Percentiles rank a stretch among this genome's conserved stretches.
phyloP scores from a whole-genome alignment of 202 grass and related monocot genomes.

The Sporobolus alterniflorus region DNA sequence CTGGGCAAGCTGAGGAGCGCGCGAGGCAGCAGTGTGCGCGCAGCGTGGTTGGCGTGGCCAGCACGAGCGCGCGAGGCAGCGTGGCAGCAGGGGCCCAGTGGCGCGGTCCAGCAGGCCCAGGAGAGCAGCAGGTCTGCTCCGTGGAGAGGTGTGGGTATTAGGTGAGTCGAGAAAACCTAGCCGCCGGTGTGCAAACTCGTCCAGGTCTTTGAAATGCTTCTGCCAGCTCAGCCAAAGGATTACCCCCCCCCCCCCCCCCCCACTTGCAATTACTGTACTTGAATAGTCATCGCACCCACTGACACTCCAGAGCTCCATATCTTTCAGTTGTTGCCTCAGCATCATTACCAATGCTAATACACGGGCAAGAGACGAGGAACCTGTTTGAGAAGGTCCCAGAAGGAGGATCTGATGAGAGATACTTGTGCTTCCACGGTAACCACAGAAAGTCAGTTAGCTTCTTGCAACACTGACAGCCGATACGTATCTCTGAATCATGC shows the following conservation, averaged over 20 bases:
- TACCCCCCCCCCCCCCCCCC: conserved; percentile 18
- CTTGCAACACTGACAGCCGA: conserved; percentile 35
- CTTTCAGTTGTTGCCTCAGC: conserved; percentile 16
- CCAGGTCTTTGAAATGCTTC: background rate
- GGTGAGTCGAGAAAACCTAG: too few species aligned
- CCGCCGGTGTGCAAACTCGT: too few species aligned
- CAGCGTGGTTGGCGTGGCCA: too few species aligned
- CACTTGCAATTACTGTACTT: too few species aligned
- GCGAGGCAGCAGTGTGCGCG: too few species aligned
- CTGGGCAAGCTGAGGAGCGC: too few species aligned
- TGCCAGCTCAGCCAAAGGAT: background rate
- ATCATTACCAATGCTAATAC: background rate
- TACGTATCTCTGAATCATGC: conserved; percentile 34
- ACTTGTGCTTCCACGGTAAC: conserved; percentile 8
- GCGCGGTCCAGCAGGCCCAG: too few species aligned
- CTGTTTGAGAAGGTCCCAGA: conserved; percentile 41
- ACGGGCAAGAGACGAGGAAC: conserved; percentile 46
- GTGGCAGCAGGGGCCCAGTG: too few species aligned
- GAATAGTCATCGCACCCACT: background rate
- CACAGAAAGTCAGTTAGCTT: conserved; percentile 29
- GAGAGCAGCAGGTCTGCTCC: too few species aligned
- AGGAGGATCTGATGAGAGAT: conserved; percentile 28
- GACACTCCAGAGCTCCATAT: background rate
- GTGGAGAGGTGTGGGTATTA: too few species aligned
- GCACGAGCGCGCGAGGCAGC: too few species aligned